Conservation (phyloP, 352 stramenopile genomes). For the Phytophthora sp. region DNA sequence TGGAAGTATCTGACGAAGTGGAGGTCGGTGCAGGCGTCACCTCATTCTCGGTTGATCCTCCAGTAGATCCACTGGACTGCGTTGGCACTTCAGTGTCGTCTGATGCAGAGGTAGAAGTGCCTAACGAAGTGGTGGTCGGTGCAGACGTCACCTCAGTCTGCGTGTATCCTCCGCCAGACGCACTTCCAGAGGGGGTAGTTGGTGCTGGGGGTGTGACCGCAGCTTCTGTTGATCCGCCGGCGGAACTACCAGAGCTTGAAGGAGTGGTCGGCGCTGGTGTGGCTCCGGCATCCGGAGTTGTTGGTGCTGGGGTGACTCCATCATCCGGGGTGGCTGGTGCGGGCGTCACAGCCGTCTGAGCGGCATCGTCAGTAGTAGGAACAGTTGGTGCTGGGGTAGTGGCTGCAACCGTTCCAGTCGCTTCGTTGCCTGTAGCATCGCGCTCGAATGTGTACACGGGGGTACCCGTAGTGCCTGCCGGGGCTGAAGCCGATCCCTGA, state of each 20-base stretch:
- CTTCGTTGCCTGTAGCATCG: conserved; percentile 14
- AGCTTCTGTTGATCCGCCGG: not conserved
- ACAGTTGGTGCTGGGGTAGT: not conserved
- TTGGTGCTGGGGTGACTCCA: conserved; percentile 1
- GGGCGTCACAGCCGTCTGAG: not conserved
- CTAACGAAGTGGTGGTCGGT: not conserved
- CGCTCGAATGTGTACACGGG: conserved; percentile 24
- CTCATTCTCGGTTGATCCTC: not conserved
- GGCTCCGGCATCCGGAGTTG: not conserved
- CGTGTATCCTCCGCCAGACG: not conserved
- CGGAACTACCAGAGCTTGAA: not conserved
- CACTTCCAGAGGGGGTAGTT: not conserved
- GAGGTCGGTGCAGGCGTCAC: not conserved
- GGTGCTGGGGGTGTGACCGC: not conserved
- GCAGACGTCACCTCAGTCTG: not conserved
- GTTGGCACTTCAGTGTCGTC: too few relatives aligned
- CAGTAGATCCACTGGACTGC: not conserved
- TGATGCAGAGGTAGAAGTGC: too few relatives aligned
- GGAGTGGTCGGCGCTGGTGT: not conserved
- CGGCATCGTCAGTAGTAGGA: not conserved
- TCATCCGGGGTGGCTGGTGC: not conserved
- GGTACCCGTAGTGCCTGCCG: not conserved
- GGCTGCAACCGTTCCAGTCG: conserved; percentile 18
- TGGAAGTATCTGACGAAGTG: not conserved
- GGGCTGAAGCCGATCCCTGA: not conserved